Conservation (phyloP, 1,284 basidiomycete species). For the Mycena sp. region DNA sequence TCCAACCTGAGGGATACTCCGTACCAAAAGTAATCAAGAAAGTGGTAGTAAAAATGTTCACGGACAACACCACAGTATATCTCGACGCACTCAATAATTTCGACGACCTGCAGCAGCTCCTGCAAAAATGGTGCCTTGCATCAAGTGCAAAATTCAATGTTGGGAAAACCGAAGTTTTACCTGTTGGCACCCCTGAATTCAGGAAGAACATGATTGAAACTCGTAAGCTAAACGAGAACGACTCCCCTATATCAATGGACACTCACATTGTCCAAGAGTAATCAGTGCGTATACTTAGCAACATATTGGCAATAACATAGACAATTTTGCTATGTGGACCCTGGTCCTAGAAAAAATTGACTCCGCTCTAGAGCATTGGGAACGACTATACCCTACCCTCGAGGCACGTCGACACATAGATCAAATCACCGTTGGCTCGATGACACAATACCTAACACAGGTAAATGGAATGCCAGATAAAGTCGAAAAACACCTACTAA, state of each 20-base stretch:
- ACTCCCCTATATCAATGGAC: neutral
- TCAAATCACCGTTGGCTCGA: neutral
- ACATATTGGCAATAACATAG: conserved; percentile 27
- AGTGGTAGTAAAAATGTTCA: neutral
- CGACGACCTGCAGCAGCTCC: neutral
- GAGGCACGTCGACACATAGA: conserved; percentile 17
- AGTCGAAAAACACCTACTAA: neutral
- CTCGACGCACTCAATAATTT: neutral
- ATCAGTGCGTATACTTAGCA: conserved; percentile 26
- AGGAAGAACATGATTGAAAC: neutral
- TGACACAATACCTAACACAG: conserved; percentile 14
- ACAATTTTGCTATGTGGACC: conserved; percentile 22
- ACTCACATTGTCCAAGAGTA: conserved; percentile 5
- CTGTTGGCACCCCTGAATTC: neutral
- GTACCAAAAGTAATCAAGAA: neutral
- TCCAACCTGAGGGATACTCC: neutral
- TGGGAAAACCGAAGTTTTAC: conserved; percentile 11
- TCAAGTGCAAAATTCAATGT: conserved; percentile 18
- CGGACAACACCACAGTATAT: conserved; percentile 8
- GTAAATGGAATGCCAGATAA: conserved; percentile 12
- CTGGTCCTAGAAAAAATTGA: conserved; percentile 30
- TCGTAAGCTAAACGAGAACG: neutral
- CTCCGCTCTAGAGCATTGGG: conserved; percentile 20
- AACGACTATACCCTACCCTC: conserved; percentile 23
- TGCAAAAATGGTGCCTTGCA: conserved; percentile 6